phyloP scores from a whole-genome alignment of 1,284 basidiomycete genomes.

The Ganoderma lucidum region DNA sequence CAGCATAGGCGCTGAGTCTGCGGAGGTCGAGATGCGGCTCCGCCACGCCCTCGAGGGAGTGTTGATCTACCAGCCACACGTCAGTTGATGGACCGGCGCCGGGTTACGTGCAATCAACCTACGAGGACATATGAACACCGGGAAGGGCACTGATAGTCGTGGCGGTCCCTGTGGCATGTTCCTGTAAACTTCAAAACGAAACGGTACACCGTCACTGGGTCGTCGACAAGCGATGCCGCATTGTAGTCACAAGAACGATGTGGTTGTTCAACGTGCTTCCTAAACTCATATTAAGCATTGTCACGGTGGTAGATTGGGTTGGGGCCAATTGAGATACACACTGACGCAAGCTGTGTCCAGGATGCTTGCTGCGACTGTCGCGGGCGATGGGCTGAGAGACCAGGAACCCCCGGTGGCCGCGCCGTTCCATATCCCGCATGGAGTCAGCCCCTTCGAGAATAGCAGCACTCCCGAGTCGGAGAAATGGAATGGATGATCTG shows the following conservation, averaged over 20 bases:
- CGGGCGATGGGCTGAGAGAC: conserved; percentile 6
- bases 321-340: not conserved
- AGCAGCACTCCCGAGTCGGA: conserved; percentile 5
- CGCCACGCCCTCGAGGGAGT: not conserved
- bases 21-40: not conserved
- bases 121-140: not conserved
- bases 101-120: not conserved
- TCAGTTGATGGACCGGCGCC: not conserved
- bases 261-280: not conserved
- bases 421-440: conserved; percentile 12
- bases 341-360: conserved; percentile 1
- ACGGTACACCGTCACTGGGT: not conserved
- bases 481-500: conserved; percentile 8
- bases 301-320: not conserved
- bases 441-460: conserved; percentile 2
- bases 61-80: conserved; percentile 4
- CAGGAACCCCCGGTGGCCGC: not conserved
- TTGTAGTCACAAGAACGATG: not conserved
- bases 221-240: not conserved
- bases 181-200: no score
- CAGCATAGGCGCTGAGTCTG: not conserved
- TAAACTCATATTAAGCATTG: conserved; percentile 1
- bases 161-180: not conserved
- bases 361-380: conserved; percentile 9
- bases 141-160: not conserved